A percentile compares a stretch with the other conserved stretches of the same genome.
These are phyloP conservation scores for Micromonas pusilla DNA, from an alignment of 139 green algal genomes.

Conservation along the genomic window DNA sequence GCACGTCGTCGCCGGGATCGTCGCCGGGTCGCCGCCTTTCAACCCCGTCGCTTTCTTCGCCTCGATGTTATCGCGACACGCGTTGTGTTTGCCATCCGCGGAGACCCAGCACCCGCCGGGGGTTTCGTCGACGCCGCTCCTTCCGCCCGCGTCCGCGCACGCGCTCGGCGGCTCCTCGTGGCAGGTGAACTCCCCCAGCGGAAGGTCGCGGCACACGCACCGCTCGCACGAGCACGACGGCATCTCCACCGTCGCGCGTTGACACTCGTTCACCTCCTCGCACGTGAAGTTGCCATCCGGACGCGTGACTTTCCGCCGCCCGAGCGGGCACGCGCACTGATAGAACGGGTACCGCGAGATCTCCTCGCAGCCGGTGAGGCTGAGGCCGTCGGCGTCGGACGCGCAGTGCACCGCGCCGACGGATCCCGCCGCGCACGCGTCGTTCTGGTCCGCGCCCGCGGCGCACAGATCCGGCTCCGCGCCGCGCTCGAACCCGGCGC, in stretches of 20 bases:
- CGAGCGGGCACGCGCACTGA: constrained; percentile 65
- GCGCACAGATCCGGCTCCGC: constrained; percentile 65
- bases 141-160: constrained; percentile 22
- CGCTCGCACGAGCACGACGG: constrained; percentile 16
- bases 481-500: constrained; percentile 65
- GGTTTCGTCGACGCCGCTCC: no score
- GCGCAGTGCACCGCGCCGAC: background rate
- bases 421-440: constrained; percentile 49
- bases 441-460: constrained; percentile 44
- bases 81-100: background rate
- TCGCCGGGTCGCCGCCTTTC: background rate
- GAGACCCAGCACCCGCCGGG: constrained; percentile 39
- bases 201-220: background rate
- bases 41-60: background rate
- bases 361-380: background rate
- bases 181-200: background rate
- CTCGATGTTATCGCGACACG: constrained; percentile 13
- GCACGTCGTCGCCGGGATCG: constrained; percentile 13
- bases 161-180: background rate
- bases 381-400: background rate
- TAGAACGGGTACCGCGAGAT: constrained; percentile 31
- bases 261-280: constrained; percentile 71
- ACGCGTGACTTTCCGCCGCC: constrained; percentile 45
- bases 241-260: background rate
- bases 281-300: constrained; percentile 42